These are phyloP conservation scores for Chaetothyriales sp. DNA, from an alignment of 2,329 filamentous ascomycete genomes.

Conservation along the genomic window DNA sequence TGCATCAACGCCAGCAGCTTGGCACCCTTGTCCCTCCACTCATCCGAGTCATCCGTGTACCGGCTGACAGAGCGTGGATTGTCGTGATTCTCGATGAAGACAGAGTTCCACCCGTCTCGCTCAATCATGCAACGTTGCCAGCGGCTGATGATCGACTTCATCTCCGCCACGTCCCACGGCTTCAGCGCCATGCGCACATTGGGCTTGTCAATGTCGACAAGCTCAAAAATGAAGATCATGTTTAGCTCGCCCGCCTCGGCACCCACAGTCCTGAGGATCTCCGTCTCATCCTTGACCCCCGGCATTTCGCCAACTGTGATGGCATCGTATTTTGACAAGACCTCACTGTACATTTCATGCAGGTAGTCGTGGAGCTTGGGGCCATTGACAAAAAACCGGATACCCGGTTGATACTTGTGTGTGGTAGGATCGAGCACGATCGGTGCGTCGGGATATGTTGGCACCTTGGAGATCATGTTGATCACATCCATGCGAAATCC, in stretches of 20 bases:
- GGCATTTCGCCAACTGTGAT: slow-evolving; percentile 32
- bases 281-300: slow-evolving; percentile 21
- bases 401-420: too few relatives aligned
- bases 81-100: slow-evolving; percentile 43
- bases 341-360: slow-evolving; percentile 23
- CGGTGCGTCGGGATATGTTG: slow-evolving; percentile 39
- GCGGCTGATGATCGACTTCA: slow-evolving; percentile 28
- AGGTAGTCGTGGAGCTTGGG: slow-evolving; percentile 28
- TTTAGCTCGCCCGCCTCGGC: slow-evolving; percentile 24
- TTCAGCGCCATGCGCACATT: slow-evolving; percentile 21
- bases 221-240: slow-evolving; percentile 32
- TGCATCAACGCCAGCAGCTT: slow-evolving; percentile 36
- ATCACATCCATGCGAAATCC: slow-evolving; percentile 66
- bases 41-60: slow-evolving; percentile 35
- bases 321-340: slow-evolving; percentile 25
- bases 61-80: slow-evolving; percentile 37
- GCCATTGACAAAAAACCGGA: slow-evolving; percentile 25
- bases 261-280: slow-evolving; percentile 26
- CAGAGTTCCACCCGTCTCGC: slow-evolving; percentile 36
- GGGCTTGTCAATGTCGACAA: slow-evolving; percentile 22
- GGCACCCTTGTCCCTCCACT: slow-evolving; percentile 32
- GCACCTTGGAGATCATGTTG: slow-evolving; percentile 56
- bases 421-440: too few relatives aligned
- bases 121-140: slow-evolving; percentile 39
- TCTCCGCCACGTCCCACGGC: too few relatives aligned